These are phyloP conservation scores for Suillus decipiens DNA, from an alignment of 768 basidiomycete genomes.

Conservation along the genomic window DNA sequence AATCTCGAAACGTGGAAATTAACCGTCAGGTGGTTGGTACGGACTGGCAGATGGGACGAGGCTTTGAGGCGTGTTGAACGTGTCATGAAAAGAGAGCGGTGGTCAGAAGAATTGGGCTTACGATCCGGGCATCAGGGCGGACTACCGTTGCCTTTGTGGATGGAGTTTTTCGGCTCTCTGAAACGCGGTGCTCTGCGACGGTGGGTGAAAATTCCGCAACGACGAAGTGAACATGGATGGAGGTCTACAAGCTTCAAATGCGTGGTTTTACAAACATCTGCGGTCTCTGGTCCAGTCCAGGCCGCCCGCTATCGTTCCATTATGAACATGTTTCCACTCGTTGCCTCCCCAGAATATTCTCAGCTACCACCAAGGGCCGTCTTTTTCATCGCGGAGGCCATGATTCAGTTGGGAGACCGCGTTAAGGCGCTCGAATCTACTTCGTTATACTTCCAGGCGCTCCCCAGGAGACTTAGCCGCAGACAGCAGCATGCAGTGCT, in stretches of 20 bases:
- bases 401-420: slow-evolving; percentile 44
- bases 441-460: slow-evolving; percentile 46
- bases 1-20: slow-evolving; percentile 61
- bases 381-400: slow-evolving; percentile 44
- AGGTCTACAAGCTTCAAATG: neutral
- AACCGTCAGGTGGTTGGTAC: slow-evolving; percentile 56
- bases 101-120: slow-evolving; percentile 15
- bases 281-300: slow-evolving; percentile 17
- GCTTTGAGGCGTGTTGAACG: slow-evolving; percentile 52
- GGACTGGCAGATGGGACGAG: slow-evolving; percentile 54
- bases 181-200: slow-evolving; percentile 37
- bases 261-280: slow-evolving; percentile 17
- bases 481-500: slow-evolving; percentile 41
- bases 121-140: slow-evolving; percentile 10
- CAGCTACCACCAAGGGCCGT: slow-evolving; percentile 45
- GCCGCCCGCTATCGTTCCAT: slow-evolving; percentile 34
- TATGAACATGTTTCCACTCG: slow-evolving; percentile 43
- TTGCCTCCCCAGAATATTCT: slow-evolving; percentile 35
- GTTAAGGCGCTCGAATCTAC: slow-evolving; percentile 47
- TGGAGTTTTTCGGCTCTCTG: slow-evolving; percentile 56
- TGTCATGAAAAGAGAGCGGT: slow-evolving; percentile 14
- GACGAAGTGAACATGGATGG: neutral
- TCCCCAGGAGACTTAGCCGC: slow-evolving; percentile 45
- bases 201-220: slow-evolving; percentile 14
- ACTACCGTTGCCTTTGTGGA: slow-evolving; percentile 54